Evolutionary conservation across 768 basidiomycete species (phyloP).

Genomic region (Gelatoporia subvermispora): DNA sequence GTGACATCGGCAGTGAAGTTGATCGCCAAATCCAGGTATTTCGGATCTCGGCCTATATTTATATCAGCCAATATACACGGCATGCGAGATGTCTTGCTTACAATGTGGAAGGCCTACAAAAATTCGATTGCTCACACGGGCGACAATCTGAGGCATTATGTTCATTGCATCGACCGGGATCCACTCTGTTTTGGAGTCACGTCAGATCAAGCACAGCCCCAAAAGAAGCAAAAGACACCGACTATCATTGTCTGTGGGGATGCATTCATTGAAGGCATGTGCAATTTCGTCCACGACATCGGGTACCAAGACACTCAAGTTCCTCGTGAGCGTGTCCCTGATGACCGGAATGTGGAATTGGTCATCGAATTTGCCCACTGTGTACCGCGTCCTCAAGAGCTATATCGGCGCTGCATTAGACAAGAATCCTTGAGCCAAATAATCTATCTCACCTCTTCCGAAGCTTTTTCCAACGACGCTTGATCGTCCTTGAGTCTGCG

Average conservation of each 20-base stretch:
- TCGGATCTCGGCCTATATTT: conserved; percentile 23
- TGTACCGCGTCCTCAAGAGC: conserved; percentile 30
- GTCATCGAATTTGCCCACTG: conserved; percentile 23
- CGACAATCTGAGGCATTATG: conserved; percentile 25
- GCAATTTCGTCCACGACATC: conserved; percentile 14
- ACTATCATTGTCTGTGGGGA: conserved; percentile 10
- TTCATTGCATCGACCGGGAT: neutral
- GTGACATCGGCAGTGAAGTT: conserved; percentile 29
- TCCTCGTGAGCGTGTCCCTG: conserved; percentile 17
- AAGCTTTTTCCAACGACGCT: conserved; percentile 37
- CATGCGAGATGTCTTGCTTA: conserved; percentile 30
- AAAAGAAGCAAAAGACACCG: neutral
- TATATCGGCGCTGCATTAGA: neutral
- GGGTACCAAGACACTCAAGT: conserved; percentile 7
- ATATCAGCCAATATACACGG: neutral
- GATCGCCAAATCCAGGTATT: conserved; percentile 26
- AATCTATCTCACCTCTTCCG: conserved; percentile 29
- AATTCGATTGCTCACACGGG: conserved; percentile 37
- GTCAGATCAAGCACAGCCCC: neutral
- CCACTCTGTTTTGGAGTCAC: conserved; percentile 1
- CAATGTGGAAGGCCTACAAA: conserved; percentile 48
- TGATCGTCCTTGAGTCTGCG: conserved; percentile 41
- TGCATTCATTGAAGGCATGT: conserved; percentile 8
- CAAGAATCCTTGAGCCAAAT: neutral
- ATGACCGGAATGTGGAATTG: conserved; percentile 20